phyloP scores from a whole-genome alignment of 2,329 filamentous ascomycete genomes.

The Neonectria faginata region DNA sequence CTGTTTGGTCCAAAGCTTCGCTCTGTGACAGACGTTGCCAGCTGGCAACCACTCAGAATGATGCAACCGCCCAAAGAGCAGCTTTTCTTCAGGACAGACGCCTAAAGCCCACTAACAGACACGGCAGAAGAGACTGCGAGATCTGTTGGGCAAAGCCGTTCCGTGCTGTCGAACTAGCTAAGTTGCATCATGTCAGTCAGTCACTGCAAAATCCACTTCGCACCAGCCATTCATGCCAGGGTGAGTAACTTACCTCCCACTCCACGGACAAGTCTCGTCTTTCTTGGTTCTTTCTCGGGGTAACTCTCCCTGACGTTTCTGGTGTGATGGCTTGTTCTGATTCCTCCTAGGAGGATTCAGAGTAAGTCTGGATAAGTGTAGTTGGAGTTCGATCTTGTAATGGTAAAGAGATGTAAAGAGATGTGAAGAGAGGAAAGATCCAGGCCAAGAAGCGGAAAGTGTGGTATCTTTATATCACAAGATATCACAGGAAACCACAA shows the following conservation, averaged over 20 bases:
- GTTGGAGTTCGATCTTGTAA: not conserved
- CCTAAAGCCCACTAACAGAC: not conserved
- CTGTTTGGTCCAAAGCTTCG: not conserved
- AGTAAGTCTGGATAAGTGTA: not conserved
- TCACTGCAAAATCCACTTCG: not conserved
- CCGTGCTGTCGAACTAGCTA: not conserved
- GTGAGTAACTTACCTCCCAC: not conserved
- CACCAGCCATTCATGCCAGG: not conserved
- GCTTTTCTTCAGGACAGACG: not conserved
- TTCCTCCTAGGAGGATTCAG: not conserved
- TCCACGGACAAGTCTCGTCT: not conserved
- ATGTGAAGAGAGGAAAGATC: not conserved
- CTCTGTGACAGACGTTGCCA: slow-evolving; percentile 19
- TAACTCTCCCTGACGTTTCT: not conserved
- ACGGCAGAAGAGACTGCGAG: not conserved
- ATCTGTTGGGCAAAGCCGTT: not conserved
- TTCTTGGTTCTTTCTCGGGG: not conserved
- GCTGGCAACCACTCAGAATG: slow-evolving; percentile 19
- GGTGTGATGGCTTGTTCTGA: too few species aligned
- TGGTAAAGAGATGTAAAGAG: not conserved
- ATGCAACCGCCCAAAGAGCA: not conserved
- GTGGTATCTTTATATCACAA: not conserved
- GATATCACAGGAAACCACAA: not conserved
- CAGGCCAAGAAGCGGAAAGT: not conserved
- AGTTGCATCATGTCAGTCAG: not conserved